Base-by-base conservation (phyloP, 352 stramenopile genomes). In the Pelagophyceae sp. region DNA sequence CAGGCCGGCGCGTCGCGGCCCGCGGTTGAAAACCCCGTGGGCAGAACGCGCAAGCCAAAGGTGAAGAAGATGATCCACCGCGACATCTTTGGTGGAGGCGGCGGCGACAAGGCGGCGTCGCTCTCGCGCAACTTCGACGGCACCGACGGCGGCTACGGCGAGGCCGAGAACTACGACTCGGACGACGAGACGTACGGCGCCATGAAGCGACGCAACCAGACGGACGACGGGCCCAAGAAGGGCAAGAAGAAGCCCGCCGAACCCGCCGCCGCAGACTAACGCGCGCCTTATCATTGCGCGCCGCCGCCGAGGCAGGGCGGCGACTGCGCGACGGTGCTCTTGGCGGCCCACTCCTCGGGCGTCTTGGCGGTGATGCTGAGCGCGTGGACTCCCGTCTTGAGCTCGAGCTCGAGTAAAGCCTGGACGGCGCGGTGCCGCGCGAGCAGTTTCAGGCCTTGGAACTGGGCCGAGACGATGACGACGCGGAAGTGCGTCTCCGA, bases 111-210 rank as follows among this genome's bases (percentile, higher is more conserved):
- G 37, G 15, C 11, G 64, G 6, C 31, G 6, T 27, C 6, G 64
- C 23, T 31, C 2, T 60, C 67, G 33, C 67, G 33, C 35, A 74
- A 74, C 38, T 74, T 74, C 38, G 67, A 74, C 38, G 67, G 67
- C 20, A 60, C 35, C 33, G 37, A 27, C 15, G 33, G 2, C 35
- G 67, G 2, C 20, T 74, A 74, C 67, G 67, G 67, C 35, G 67
- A 74, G 27, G 37, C 38, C 2, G 35, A 23, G 15, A 6, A 35
- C 35, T 74, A 74, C 67, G 67, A 74, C 38, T 74, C 67, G 5
- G 67, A 74, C 38, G 67, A 74, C 25, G 67, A 74, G 67, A 74
- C 67, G 15, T 74, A 74, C 67, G 67, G 35, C 35, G 58, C 58
- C 35, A 35, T 23, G 11, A 74, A 74, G 38, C 0, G 29, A 5